phyloP scores from a whole-genome alignment of 495 filamentous ascomycete genomes.

The Aspergillus kassunensis region DNA sequence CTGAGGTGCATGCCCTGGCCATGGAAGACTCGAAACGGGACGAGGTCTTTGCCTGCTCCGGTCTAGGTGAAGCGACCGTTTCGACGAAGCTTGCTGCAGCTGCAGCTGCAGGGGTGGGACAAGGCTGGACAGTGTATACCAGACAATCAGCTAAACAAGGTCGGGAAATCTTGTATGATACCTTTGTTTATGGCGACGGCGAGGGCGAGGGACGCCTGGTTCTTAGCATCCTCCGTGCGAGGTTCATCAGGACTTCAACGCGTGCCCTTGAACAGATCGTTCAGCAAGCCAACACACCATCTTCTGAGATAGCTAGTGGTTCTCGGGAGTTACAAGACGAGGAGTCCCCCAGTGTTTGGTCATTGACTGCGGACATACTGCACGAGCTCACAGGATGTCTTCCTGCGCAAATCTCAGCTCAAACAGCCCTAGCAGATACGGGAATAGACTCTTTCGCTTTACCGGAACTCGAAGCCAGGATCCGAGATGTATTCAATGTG shows the following conservation, averaged over 20 bases:
- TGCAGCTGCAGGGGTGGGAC: neutral
- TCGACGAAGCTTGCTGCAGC: too few relatives aligned
- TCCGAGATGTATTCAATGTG: neutral
- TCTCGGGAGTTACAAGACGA: neutral
- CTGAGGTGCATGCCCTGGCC: slow-evolving; percentile 1
- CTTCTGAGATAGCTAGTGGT: neutral
- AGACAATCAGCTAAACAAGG: neutral
- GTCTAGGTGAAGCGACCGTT: neutral
- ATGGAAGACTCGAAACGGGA: neutral
- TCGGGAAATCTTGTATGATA: neutral
- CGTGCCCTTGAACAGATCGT: neutral
- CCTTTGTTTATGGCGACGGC: neutral
- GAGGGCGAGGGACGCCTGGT: neutral
- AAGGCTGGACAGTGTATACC: neutral
- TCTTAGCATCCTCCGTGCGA: neutral
- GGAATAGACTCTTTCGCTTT: neutral
- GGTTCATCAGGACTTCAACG: neutral
- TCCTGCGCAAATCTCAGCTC: neutral
- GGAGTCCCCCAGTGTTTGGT: neutral
- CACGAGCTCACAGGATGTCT: neutral
- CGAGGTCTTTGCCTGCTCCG: slow-evolving; percentile 2
- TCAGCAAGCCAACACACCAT: neutral
- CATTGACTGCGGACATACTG: neutral
- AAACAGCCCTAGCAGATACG: neutral
- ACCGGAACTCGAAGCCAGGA: neutral